phyloP scores from a whole-genome alignment of 345 rosid genomes.

The Durio zibethinus region DNA sequence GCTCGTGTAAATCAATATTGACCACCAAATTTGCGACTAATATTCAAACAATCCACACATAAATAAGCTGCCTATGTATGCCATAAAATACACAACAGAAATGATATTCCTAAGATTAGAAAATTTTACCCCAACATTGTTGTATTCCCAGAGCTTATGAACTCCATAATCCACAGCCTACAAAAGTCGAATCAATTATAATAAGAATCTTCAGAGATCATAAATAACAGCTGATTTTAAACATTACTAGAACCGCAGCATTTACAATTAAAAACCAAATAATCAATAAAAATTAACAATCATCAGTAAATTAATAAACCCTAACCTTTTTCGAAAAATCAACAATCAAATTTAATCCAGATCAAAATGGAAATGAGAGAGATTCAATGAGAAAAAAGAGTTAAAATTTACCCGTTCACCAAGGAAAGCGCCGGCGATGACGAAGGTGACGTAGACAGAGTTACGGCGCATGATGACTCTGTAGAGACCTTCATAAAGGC shows the following conservation, averaged over 20 bases:
- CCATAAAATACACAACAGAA: neutral
- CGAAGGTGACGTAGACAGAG: conserved; percentile 89
- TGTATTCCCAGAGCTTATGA: conserved; percentile 81
- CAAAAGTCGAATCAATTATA: conserved; percentile 14
- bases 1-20: neutral
- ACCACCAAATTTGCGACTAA: neutral
- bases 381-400: neutral
- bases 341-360: neutral
- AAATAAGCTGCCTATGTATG: neutral
- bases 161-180: conserved; percentile 99
- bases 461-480: conserved; percentile 86
- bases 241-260: neutral
- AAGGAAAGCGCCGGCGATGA: conserved; percentile 89
- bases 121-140: conserved; percentile 79
- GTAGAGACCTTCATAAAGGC: conserved; percentile 73
- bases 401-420: conserved; percentile 71
- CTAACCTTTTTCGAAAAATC: neutral
- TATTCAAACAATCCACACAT: neutral
- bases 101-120: neutral
- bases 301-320: neutral
- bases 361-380: neutral
- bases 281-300: neutral
- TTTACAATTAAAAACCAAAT: neutral
- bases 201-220: neutral
- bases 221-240: neutral